Conservation (phyloP, 169 alveolate species). For the Plasmodium knowlesi region DNA sequence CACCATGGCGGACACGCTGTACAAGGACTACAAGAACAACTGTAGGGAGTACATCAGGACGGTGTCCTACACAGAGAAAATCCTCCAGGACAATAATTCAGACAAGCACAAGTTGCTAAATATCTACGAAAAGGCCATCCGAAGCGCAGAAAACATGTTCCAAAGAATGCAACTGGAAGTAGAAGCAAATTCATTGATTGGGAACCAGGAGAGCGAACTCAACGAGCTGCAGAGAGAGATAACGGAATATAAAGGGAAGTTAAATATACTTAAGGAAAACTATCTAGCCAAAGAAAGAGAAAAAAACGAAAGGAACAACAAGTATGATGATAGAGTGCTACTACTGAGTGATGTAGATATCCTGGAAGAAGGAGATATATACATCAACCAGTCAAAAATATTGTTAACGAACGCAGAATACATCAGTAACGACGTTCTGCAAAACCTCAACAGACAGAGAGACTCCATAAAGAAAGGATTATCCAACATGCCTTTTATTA, state of each 20-base stretch:
- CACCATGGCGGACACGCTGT: constrained; percentile 55
- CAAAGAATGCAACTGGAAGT: constrained; percentile 59
- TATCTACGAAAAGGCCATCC: constrained; percentile 61
- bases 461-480: constrained; percentile 33
- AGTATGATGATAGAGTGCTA: constrained; percentile 41
- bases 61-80: constrained; percentile 46
- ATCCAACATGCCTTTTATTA: constrained; percentile 29
- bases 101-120: constrained; percentile 43
- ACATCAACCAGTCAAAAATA: constrained; percentile 65
- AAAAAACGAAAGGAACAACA: constrained; percentile 6
- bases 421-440: constrained; percentile 61
- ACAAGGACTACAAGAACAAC: constrained; percentile 64
- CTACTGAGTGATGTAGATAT: constrained; percentile 64
- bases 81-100: constrained; percentile 53
- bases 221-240: constrained; percentile 37
- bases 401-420: constrained; percentile 40
- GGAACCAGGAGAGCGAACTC: constrained; percentile 9
- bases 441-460: constrained; percentile 34
- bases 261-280: constrained; percentile 29
- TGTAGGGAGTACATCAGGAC: constrained; percentile 53
- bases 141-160: constrained; percentile 66
- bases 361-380: constrained; percentile 59
- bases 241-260: constrained; percentile 36
- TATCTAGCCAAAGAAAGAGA: constrained; percentile 1
- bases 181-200: constrained; percentile 26